Evolutionary conservation across 345 rosid genomes (phyloP).

Genomic region (Citrus reticulata): DNA sequence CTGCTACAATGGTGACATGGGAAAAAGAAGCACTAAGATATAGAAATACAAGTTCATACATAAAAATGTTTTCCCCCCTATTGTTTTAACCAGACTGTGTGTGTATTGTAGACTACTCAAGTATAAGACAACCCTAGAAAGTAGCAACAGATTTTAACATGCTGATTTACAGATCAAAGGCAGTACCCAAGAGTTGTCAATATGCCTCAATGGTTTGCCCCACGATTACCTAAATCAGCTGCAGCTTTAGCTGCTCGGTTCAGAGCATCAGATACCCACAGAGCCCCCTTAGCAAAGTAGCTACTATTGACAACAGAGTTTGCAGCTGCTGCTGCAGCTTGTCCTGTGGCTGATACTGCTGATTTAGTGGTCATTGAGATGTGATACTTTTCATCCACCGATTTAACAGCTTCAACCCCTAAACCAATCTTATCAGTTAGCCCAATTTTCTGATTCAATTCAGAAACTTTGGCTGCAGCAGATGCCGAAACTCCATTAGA

Average conservation of each 20-base stretch:
- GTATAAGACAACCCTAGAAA: background rate
- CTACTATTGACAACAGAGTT: constrained; percentile 60
- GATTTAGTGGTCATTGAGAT: constrained; percentile 61
- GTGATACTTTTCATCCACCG: constrained; percentile 59
- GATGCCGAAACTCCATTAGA: constrained; percentile 74
- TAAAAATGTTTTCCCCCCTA: background rate
- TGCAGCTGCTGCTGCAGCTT: constrained; percentile 66
- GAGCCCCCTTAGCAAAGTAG: constrained; percentile 76
- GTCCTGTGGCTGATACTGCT: constrained; percentile 66
- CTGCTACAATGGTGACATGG: background rate
- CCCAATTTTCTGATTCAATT: constrained; percentile 58
- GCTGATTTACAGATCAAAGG: background rate
- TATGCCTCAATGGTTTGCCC: constrained; percentile 23
- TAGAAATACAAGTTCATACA: background rate
- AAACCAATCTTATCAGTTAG: constrained; percentile 62
- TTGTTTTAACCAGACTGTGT: background rate
- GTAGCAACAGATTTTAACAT: background rate
- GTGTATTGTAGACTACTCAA: background rate
- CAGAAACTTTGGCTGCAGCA: constrained; percentile 64
- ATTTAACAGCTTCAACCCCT: constrained; percentile 65
- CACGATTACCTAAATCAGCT: constrained; percentile 50
- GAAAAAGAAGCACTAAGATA: background rate
- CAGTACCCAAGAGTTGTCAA: background rate
- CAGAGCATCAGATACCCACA: constrained; percentile 72
- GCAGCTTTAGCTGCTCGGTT: constrained; percentile 67